Evolutionary conservation across 305 asterid species (phyloP), one percentile per base, ranked within the genome.

Genomic region (Striga hermonthica): DNA sequence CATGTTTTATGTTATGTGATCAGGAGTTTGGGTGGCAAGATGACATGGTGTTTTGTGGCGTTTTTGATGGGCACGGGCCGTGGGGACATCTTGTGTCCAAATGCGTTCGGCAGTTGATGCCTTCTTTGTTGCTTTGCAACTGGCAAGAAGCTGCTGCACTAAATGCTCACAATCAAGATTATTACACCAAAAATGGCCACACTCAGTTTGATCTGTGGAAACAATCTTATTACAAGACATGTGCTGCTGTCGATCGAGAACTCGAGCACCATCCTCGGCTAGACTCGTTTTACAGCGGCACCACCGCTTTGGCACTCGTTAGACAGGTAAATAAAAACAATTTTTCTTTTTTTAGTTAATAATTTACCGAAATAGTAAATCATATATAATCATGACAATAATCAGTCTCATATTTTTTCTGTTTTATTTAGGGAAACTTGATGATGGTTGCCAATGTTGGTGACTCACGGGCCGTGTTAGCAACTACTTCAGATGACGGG

Each of bases 61-160:
- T 90, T 49, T 90, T 90, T 47, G 95, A 90, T 43, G 96, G 96
- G 61, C 96, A 90, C 71, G 97, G 97, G 41, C 86, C 86, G 3
- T 87, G 97, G 97, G 97, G 96, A 8, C 95, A 90, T 73, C 61
- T 82, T 63, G 82, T 83, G 72, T 72, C 96, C 10, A 90, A 84
- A 72, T 72, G 66, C 39, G 88, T 84, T 5, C 76, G 88, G 49
- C 66, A 86, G 63, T 40, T 79, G 80, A 72, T 88, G 87, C 97
- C 96, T 6, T 43, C 82, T 0, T 70, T 76, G 54, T 74, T 90
- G 78, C 86, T 87, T 3, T 64, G 79, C 72, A 75, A 78, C 57
- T 90, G 95, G 97, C 90, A 90, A 77, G 82, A 86, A 67, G 74
- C 75, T 9, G 75, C 84, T 72, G 82, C 77, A 50, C 70, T 81